Evolutionary conservation across 495 filamentous ascomycete genomes (phyloP).

Genomic region (Friedmanniomyces simplex): DNA sequence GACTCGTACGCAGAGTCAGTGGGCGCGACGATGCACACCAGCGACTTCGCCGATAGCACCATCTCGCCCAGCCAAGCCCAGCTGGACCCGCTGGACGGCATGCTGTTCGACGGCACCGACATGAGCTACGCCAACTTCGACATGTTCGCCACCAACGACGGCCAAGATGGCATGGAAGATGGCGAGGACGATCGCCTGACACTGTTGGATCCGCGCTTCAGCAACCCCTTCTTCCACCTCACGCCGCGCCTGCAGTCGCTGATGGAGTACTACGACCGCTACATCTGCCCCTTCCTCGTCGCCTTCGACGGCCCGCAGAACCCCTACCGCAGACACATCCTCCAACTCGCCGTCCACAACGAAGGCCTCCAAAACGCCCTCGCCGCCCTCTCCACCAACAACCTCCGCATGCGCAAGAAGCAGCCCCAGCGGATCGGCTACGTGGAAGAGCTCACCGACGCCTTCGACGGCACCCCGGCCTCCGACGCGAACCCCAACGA

Average conservation of each 20-base stretch:
- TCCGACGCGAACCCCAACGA: conserved; percentile 11
- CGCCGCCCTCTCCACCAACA: conserved; percentile 79
- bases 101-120: background rate
- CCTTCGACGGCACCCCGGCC: background rate
- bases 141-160: background rate
- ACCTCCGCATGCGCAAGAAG: conserved; percentile 44
- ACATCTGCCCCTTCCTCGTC: conserved; percentile 82
- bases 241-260: conserved; percentile 49
- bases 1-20: background rate
- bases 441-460: conserved; percentile 19
- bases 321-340: conserved; percentile 75
- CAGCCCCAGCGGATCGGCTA: conserved; percentile 18
- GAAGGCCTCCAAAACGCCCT: conserved; percentile 83
- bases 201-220: conserved; percentile 14
- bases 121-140: background rate
- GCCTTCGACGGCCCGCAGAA: conserved; percentile 78
- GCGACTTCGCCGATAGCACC: background rate
- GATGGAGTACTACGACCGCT: conserved; percentile 73
- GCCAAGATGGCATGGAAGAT: conserved; percentile 3
- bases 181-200: conserved; percentile 4
- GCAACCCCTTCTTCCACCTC: conserved; percentile 22
- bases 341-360: conserved; percentile 66
- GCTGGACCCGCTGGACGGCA: conserved; percentile 1
- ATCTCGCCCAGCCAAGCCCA: background rate
- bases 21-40: background rate